Evolutionary conservation across 495 filamentous ascomycete genomes (phyloP).

Genomic region (Hamigera avellanea): DNA sequence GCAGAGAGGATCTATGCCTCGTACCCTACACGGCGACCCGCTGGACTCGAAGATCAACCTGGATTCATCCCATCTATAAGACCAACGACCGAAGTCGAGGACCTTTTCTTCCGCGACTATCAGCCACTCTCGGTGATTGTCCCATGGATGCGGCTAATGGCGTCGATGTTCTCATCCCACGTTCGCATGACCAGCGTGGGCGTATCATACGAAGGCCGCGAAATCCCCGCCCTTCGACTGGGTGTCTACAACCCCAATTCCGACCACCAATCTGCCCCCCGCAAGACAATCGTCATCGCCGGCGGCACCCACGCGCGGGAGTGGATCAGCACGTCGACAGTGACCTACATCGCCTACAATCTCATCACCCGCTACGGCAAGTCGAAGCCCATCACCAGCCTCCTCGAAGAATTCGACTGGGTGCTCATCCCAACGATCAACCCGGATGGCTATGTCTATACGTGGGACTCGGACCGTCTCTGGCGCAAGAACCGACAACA

Average conservation of each 20-base stretch:
- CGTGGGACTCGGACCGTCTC: slow-evolving; percentile 80
- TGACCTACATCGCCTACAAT: slow-evolving; percentile 85
- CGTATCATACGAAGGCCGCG: slow-evolving; percentile 70
- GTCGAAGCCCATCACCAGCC: slow-evolving; percentile 49
- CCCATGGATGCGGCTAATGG: slow-evolving; percentile 82
- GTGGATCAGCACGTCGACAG: slow-evolving; percentile 90
- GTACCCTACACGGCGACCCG: slow-evolving; percentile 42
- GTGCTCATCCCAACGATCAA: slow-evolving; percentile 86
- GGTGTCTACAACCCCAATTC: slow-evolving; percentile 44
- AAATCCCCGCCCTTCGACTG: slow-evolving; percentile 73
- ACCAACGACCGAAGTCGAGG: slow-evolving; percentile 25
- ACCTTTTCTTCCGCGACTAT: slow-evolving; percentile 82
- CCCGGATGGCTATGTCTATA: slow-evolving; percentile 88
- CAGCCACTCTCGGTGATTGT: slow-evolving; percentile 67
- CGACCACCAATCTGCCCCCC: slow-evolving; percentile 25
- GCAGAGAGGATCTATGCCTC: slow-evolving; percentile 65
- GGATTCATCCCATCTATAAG: slow-evolving; percentile 23
- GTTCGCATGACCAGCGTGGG: slow-evolving; percentile 66
- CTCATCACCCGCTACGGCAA: slow-evolving; percentile 73
- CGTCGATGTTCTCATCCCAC: slow-evolving; percentile 77
- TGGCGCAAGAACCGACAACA: slow-evolving; percentile 94
- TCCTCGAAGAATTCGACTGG: slow-evolving; percentile 75
- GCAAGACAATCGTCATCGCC: slow-evolving; percentile 71
- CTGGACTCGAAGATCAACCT: slow-evolving; percentile 16
- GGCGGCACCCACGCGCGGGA: slow-evolving; percentile 87